A percentile compares a stretch with the other conserved stretches of the same genome.
phyloP scores from a whole-genome alignment of 345 rosid species.

The Physaria fendleri region DNA sequence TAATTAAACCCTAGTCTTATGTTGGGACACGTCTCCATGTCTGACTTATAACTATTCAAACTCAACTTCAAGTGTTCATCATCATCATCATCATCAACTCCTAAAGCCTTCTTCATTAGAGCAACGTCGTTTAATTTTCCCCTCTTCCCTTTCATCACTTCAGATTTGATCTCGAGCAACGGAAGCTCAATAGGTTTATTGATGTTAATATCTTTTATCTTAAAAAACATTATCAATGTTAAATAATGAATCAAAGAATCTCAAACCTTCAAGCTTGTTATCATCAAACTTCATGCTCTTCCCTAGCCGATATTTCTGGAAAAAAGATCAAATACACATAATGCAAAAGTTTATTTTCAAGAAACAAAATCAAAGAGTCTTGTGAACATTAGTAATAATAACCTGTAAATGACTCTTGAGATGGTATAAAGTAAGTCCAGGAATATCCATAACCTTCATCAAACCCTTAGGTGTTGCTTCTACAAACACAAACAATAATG shows the following conservation, averaged over 20 bases:
- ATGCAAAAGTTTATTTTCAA: neutral
- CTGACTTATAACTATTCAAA: slow-evolving; percentile 24
- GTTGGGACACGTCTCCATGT: slow-evolving; percentile 28
- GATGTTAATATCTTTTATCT: too few relatives aligned
- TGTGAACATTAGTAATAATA: neutral
- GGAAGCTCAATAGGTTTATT: slow-evolving; percentile 45
- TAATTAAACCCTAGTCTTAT: slow-evolving; percentile 22
- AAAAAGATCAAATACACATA: slow-evolving; percentile 15
- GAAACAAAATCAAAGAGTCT: neutral
- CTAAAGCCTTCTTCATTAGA: slow-evolving; percentile 29
- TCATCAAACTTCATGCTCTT: slow-evolving; percentile 53
- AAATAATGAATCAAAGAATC: slow-evolving; percentile 3
- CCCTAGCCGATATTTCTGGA: slow-evolving; percentile 91
- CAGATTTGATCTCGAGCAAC: slow-evolving; percentile 48
- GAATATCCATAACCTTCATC: slow-evolving; percentile 71
- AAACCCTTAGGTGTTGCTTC: slow-evolving; percentile 70
- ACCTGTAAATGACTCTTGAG: slow-evolving; percentile 93
- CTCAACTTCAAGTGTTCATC: slow-evolving; percentile 35
- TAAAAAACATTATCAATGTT: too few relatives aligned
- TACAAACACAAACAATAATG: slow-evolving; percentile 21
- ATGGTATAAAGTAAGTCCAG: slow-evolving; percentile 73
- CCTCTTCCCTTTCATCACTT: slow-evolving; percentile 40
- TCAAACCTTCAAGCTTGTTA: slow-evolving; percentile 26
- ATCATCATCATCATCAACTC: slow-evolving; percentile 10
- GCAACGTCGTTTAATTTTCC: slow-evolving; percentile 38